Evolutionary conservation across 306 rosid species (phyloP).

Genomic region (Astragalus glycyphyllos): DNA sequence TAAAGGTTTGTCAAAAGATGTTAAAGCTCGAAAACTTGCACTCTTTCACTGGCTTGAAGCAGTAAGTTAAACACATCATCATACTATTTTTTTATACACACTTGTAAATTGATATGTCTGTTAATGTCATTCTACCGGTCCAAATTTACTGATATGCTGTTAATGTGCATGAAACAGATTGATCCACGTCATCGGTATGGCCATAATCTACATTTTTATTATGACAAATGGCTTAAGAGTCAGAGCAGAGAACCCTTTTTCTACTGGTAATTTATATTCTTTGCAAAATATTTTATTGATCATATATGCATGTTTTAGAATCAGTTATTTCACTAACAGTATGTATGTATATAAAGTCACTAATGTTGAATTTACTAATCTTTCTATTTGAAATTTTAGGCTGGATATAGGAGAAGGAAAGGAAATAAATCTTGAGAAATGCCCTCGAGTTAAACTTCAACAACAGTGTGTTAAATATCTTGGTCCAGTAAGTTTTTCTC

Average conservation of each 20-base stretch:
- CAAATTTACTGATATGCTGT: conserved; percentile 18
- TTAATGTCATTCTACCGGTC: not conserved
- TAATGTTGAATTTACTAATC: conserved; percentile 11
- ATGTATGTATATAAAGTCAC: not conserved
- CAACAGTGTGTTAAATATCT: conserved; percentile 89
- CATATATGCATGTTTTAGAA: not conserved
- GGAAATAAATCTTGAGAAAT: conserved; percentile 65
- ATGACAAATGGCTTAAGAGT: conserved; percentile 81
- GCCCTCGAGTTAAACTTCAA: conserved; percentile 72
- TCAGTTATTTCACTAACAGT: not conserved
- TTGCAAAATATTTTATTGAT: not conserved
- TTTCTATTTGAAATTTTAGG: conserved; percentile 55
- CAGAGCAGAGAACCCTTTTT: conserved; percentile 83
- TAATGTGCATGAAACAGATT: conserved; percentile 55
- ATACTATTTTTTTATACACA: conserved; percentile 21
- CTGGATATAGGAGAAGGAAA: conserved; percentile 91
- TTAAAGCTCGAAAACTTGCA: conserved; percentile 84
- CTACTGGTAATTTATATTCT: conserved; percentile 66
- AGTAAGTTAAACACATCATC: conserved; percentile 56
- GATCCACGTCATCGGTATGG: conserved; percentile 97
- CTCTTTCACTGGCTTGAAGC: conserved; percentile 98
- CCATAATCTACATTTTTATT: conserved; percentile 91
- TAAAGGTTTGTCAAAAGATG: conserved; percentile 85
- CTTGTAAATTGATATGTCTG: conserved; percentile 16
- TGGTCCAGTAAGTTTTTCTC: conserved; percentile 70